These are phyloP conservation scores for Penicillium ochrochloron DNA, from an alignment of 495 filamentous ascomycete species.

Conservation along the genomic window DNA sequence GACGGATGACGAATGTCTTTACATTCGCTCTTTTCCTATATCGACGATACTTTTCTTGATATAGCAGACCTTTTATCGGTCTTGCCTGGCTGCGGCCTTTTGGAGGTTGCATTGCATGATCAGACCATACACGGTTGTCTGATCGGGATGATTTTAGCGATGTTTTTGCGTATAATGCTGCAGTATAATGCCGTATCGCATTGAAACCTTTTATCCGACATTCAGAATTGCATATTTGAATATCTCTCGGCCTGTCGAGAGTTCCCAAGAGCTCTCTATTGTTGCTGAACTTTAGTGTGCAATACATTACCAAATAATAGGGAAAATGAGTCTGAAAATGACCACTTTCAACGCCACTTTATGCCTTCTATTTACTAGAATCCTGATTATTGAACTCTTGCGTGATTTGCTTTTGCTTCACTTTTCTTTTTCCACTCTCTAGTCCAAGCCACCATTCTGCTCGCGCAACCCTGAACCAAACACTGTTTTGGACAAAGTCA, in stretches of 20 bases:
- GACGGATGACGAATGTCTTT: background rate
- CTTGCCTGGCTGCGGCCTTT: background rate
- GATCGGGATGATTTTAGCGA: background rate
- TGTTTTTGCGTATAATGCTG: background rate
- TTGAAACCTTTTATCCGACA: background rate
- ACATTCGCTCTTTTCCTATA: background rate
- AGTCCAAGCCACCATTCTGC: background rate
- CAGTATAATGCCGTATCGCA: background rate
- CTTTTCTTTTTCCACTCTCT: background rate
- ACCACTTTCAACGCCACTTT: background rate
- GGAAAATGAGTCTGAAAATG: background rate
- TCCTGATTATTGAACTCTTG: background rate
- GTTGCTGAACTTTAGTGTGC: background rate
- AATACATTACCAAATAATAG: background rate
- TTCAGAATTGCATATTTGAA: background rate
- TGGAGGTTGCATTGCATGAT: background rate
- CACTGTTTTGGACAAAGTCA: background rate
- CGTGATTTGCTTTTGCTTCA: background rate
- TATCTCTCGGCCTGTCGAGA: background rate
- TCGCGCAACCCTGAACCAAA: background rate
- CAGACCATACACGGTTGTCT: constrained; percentile 9
- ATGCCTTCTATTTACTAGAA: background rate
- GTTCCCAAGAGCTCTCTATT: background rate
- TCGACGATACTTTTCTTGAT: background rate
- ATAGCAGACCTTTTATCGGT: background rate